Evolutionary conservation across 805 yeast species (phyloP).

Genomic region (Schwanniomyces yamadae): DNA sequence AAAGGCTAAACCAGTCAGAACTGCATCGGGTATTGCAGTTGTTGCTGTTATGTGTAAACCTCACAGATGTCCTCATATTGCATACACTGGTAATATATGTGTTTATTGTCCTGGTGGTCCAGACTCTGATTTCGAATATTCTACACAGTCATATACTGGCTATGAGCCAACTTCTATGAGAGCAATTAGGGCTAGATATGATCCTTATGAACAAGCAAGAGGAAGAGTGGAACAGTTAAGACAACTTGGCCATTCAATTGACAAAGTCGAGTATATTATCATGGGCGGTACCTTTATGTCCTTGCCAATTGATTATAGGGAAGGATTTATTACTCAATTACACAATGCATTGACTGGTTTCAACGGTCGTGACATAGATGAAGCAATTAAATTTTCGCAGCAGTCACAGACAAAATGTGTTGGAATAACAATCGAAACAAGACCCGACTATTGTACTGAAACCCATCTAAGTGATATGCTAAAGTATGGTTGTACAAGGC

Average conservation of each 20-base stretch:
- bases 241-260: conserved; percentile 93
- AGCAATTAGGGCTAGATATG: conserved; percentile 97
- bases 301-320: conserved; percentile 84
- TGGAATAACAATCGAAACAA: conserved; percentile 96
- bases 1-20: conserved; percentile 98
- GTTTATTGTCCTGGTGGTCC: conserved; percentile 99
- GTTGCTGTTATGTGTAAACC: conserved; percentile 99
- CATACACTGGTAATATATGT: conserved; percentile 97
- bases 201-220: conserved; percentile 97
- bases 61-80: conserved; percentile 98
- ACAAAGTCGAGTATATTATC: conserved; percentile 94
- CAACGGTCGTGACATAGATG: conserved; percentile 83
- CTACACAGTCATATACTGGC: conserved; percentile 97
- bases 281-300: conserved; percentile 99
- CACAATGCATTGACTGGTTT: conserved; percentile 96
- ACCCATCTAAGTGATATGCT: conserved; percentile 95
- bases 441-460: conserved; percentile 97
- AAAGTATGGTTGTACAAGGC: conserved; percentile 91
- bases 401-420: conserved; percentile 96
- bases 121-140: conserved; percentile 95
- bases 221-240: conserved; percentile 95
- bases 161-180: conserved; percentile 99
- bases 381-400: conserved; percentile 87
- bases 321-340: conserved; percentile 79
- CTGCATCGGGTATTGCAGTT: conserved; percentile 98